phyloP scores from a whole-genome alignment of 2,329 filamentous ascomycete species.

The Neoscytalidium dimidiatum region DNA sequence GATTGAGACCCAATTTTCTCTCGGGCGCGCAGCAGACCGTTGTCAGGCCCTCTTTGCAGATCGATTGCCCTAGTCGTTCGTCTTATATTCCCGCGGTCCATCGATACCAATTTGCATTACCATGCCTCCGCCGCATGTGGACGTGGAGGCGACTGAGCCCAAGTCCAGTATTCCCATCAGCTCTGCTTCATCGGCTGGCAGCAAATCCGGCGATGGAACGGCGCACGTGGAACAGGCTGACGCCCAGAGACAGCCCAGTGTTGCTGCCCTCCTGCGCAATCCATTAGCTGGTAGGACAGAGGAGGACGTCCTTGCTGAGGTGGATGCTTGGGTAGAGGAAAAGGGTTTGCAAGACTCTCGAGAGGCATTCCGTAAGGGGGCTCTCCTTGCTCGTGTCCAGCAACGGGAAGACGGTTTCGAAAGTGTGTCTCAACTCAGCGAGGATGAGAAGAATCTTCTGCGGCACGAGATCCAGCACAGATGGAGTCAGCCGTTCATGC shows the following conservation, averaged over 20 bases:
- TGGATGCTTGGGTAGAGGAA: conserved; percentile 56
- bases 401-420: conserved; percentile 61
- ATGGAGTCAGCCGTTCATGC: conserved; percentile 63
- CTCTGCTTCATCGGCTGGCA: background rate
- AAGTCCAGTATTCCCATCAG: background rate
- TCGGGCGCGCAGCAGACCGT: background rate
- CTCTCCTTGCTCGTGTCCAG: conserved; percentile 72
- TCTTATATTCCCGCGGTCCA: background rate
- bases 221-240: background rate
- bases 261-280: conserved; percentile 47
- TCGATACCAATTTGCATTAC: background rate
- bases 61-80: background rate
- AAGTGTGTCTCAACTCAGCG: conserved; percentile 60
- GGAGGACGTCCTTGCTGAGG: conserved; percentile 55
- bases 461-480: conserved; percentile 66
- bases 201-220: background rate
- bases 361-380: conserved; percentile 64
- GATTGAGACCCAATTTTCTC: background rate
- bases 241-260: background rate
- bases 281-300: conserved; percentile 56
- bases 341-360: conserved; percentile 51
- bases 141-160: background rate
- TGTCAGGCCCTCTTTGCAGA: background rate
- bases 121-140: background rate
- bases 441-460: conserved; percentile 62